Evolutionary conservation across 352 stramenopile species (phyloP), one percentile per base, ranked within the genome.

Genomic region (Globisporangium viniferum): DNA sequence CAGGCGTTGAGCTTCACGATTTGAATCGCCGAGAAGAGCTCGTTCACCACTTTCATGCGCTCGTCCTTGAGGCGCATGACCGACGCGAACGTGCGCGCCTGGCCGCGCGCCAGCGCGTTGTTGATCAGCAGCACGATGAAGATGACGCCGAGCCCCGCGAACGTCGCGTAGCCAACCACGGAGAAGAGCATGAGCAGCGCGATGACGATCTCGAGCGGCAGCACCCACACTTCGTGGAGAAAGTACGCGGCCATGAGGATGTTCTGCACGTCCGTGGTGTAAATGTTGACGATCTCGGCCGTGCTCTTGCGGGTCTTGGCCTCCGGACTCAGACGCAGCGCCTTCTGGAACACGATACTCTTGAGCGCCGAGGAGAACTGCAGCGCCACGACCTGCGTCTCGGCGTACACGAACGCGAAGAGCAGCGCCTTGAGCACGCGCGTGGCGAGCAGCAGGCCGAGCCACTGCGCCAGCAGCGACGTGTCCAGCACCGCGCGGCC

Each of bases 1-100:
- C 92, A 98, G 9, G 92, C 91, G 77, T 98, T 96, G 60, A 98
- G 90, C 72, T 99, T 99, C 72, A 98, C 94, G 62, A 98, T 96
- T 58, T 93, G 84, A 72, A 98, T 98, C 35, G 82, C 80, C 27
- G 73, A 76, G 33, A 94, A 81, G 54, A 93, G 80, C 41, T 92
- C 82, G 22, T 74, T 80, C 33, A 89, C 64, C 8, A 90, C 74
- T 31, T 76, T 79, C 64, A 90, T 79, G 29, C 86, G 82, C 62
- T 79, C 80, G 58, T 89, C 80, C 62, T 79, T 83, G 66, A 78
- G 51, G 5, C 67, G 54, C 67, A 73, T 77, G 41, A 89, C 73
- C 56, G 67, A 63, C 44, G 77, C 72, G 48, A 88, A 82, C 41
- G 67, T 73, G 14, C 69, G 66, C 27, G 66, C 62, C 24, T 77